These are phyloP conservation scores for Meyerozyma elateridarum DNA, from an alignment of 1,139 yeast species.

Conservation along the genomic window DNA sequence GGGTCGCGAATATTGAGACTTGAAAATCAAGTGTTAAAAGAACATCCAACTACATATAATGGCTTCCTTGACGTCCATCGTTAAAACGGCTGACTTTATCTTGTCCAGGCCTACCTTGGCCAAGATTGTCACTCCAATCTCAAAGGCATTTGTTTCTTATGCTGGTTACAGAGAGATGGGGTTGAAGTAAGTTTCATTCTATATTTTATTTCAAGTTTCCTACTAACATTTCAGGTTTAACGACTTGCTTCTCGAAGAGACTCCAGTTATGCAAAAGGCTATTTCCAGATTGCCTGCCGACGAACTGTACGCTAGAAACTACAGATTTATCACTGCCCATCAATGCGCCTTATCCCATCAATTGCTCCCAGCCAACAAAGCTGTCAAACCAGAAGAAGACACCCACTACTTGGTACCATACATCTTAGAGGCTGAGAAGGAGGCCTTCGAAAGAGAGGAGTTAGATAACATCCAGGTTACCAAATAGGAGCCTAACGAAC, in stretches of 20 bases:
- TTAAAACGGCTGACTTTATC: conserved; percentile 75
- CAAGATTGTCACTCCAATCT: conserved; percentile 72
- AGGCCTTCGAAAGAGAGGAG: conserved; percentile 79
- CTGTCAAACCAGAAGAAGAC: conserved; percentile 79
- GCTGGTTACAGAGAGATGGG: conserved; percentile 96
- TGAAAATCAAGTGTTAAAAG: not conserved
- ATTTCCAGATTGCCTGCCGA: conserved; percentile 79
- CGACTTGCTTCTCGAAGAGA: conserved; percentile 85
- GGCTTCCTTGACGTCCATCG: conserved; percentile 80
- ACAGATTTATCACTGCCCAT: conserved; percentile 86
- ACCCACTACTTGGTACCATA: conserved; percentile 81
- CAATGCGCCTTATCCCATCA: conserved; percentile 84
- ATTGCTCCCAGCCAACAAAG: conserved; percentile 76
- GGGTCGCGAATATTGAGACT: conserved; percentile 12
- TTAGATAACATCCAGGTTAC: conserved; percentile 68
- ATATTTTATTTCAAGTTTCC: not conserved
- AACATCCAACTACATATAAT: conserved; percentile 22
- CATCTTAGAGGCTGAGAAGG: conserved; percentile 91
- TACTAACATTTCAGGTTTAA: conserved; percentile 50
- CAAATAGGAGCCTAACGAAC: too few species aligned
- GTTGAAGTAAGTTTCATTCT: conserved; percentile 45
- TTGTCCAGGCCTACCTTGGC: conserved; percentile 76
- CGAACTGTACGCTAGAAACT: conserved; percentile 85
- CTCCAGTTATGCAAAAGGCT: conserved; percentile 82
- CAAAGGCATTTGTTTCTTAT: conserved; percentile 64